phyloP scores from a whole-genome alignment of 805 yeast genomes.

The Cyberlindnera maclurae region DNA sequence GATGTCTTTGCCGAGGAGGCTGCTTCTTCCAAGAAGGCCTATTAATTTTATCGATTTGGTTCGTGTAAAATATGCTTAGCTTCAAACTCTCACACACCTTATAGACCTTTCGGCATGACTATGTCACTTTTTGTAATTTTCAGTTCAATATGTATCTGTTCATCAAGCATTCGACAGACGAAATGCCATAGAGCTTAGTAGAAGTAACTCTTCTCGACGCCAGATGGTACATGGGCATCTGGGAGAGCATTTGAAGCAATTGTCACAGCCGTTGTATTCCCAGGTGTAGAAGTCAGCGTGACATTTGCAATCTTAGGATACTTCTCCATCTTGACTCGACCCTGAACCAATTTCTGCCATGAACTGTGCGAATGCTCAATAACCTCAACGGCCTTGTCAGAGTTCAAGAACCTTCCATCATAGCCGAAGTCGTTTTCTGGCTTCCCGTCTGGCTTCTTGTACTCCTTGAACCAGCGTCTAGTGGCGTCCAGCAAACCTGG shows the following conservation, averaged over 20 bases:
- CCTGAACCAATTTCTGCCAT: constrained; percentile 54
- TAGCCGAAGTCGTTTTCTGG: constrained; percentile 70
- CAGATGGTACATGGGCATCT: constrained; percentile 9
- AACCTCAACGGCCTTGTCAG: constrained; percentile 49
- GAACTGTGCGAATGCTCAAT: constrained; percentile 59
- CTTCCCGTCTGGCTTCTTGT: constrained; percentile 79
- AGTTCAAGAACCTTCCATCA: constrained; percentile 57
- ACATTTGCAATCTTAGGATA: constrained; percentile 40
- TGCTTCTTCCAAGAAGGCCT: constrained; percentile 53
- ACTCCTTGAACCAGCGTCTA: constrained; percentile 74
- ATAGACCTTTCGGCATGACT: no score
- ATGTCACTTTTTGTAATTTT: no score
- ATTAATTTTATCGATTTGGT: constrained; percentile 8
- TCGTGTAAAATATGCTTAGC: background rate
- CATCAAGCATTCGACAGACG: no score
- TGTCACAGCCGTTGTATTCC: constrained; percentile 13
- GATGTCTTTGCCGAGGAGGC: constrained; percentile 90
- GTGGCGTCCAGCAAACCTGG: constrained; percentile 70
- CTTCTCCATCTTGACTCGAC: constrained; percentile 28
- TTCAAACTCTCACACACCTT: no score
- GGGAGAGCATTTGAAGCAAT: background rate
- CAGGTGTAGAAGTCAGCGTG: constrained; percentile 45
- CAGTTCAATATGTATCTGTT: no score
- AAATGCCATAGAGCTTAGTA: background rate
- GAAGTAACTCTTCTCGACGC: constrained; percentile 10